phyloP scores from a whole-genome alignment of 2,329 filamentous ascomycete species.

The Herpotrichia juniperi region DNA sequence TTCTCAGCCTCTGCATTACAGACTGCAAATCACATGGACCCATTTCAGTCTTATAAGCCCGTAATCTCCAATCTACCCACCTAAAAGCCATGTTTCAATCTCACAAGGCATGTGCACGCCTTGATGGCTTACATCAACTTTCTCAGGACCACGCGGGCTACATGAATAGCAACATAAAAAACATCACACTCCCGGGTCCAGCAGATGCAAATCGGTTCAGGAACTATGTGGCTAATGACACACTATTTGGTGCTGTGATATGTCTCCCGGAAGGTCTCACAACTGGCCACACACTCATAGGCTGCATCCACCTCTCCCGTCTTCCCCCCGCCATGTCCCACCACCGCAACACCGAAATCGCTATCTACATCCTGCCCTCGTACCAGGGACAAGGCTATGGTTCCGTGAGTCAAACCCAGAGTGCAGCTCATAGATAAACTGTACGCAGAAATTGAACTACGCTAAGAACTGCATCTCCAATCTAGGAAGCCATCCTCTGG shows the following conservation, averaged over 20 bases:
- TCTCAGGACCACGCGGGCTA: constrained; percentile 31
- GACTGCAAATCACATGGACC: too few species aligned
- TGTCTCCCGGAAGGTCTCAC: constrained; percentile 17
- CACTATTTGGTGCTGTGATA: constrained; percentile 29
- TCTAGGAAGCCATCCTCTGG: constrained; percentile 58
- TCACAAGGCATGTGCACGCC: too few species aligned
- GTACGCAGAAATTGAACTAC: too few species aligned
- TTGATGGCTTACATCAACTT: too few species aligned
- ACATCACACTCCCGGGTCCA: constrained; percentile 22
- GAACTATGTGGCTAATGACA: constrained; percentile 22
- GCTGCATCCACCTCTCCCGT: constrained; percentile 19
- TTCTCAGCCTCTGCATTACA: too few species aligned
- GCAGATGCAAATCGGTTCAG: constrained; percentile 21
- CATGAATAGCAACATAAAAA: constrained; percentile 30
- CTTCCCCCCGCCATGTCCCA: constrained; percentile 25
- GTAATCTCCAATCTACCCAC: too few species aligned
- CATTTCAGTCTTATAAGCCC: too few species aligned
- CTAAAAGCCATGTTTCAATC: too few species aligned
- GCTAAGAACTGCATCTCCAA: too few species aligned
- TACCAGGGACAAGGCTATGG: constrained; percentile 54
- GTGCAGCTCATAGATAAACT: too few species aligned
- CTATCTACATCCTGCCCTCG: constrained; percentile 41
- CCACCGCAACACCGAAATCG: constrained; percentile 52
- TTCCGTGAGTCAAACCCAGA: too few species aligned
- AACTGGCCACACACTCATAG: constrained; percentile 14